Evolutionary conservation across 805 yeast genomes (phyloP), one percentile per base, ranked within the genome.

Genomic region (Saccharomycopsis sp.): DNA sequence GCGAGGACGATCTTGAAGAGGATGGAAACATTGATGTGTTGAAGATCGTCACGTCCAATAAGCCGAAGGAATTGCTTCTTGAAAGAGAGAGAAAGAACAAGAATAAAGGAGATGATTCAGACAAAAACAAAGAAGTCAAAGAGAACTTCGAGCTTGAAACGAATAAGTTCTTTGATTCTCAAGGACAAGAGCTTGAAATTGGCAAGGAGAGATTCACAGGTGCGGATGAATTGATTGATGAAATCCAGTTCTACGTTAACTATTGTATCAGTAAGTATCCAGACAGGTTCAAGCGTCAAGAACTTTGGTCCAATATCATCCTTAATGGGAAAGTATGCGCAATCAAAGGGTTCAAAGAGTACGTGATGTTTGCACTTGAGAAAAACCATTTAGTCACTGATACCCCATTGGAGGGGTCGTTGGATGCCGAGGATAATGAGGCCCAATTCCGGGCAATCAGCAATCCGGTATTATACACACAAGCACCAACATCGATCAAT

Each of bases 201-300:
- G 98, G 98, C 1, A 87, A 85, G 61, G 96, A 91, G 73, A 78
- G 98, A 65, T 93, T 93, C 71, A 85, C 81, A 68, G 98, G 97
- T 1, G 75, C 87, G 42, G 83, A 79, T 52, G 76, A 72, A 22
- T 76, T 93, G 56, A 77, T 93, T 38, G 75, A 72, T 2, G 67
- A 68, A 22, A 76, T 93, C 20, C 78, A 87, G 2, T 66, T 70
- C n/a, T 75, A 76, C 57, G 76, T 93, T 17, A 85, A 82, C 38
- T 54, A 59, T 29, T n/a, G 44, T 25, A 62, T 62, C 22, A 47
- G 20, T 44, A 55, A 57, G 34, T 38, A 54, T 14, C 66, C 71
- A 3, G 93, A 88, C 65, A 72, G 86, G 19, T 80, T 79, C 61
- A 85, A 83, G 68, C 81, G 92, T 64, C 94, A 87, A 70, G 91